phyloP scores from a whole-genome alignment of 2,329 filamentous ascomycete genomes.

The Colletotrichum gigasporum region DNA sequence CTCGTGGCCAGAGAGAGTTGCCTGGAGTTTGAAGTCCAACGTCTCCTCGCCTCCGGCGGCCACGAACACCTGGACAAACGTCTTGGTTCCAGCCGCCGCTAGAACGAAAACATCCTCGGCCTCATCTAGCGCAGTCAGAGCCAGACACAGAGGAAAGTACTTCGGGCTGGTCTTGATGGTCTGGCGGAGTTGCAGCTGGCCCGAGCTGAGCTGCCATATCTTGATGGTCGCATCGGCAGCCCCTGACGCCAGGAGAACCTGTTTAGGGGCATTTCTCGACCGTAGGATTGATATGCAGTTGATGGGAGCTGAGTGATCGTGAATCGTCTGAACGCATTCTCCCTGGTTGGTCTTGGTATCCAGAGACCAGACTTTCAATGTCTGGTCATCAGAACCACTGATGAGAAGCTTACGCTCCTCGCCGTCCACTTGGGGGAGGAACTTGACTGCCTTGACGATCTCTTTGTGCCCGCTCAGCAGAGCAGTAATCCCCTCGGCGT shows the following conservation, averaged over 20 bases:
- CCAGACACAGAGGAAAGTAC: constrained; percentile 83
- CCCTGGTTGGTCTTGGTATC: constrained; percentile 38
- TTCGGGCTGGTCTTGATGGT: constrained; percentile 78
- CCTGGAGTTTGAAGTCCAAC: constrained; percentile 72
- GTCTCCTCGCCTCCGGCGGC: constrained; percentile 50
- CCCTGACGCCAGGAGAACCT: constrained; percentile 76
- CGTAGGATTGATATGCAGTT: constrained; percentile 70
- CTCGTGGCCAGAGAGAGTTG: constrained; percentile 88
- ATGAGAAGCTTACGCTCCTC: constrained; percentile 68
- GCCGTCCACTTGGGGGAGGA: constrained; percentile 65
- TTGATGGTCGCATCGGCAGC: constrained; percentile 79
- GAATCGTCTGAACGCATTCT: constrained; percentile 62
- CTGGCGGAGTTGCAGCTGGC: constrained; percentile 67
- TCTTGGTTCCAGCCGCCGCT: constrained; percentile 86
- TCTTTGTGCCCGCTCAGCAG: constrained; percentile 82
- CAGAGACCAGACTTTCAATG: constrained; percentile 76
- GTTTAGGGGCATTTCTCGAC: constrained; percentile 37
- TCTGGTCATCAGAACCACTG: constrained; percentile 84
- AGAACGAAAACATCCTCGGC: constrained; percentile 68
- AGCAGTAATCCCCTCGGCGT: constrained; percentile 64
- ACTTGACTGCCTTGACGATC: constrained; percentile 84
- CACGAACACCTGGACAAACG: constrained; percentile 82
- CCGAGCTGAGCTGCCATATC: constrained; percentile 72
- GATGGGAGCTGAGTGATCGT: constrained; percentile 77
- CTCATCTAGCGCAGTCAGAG: constrained; percentile 69